Evolutionary conservation across 202 grass and related monocot species (phyloP), one percentile per base, ranked within the genome.

Genomic region (Setaria viridis): DNA sequence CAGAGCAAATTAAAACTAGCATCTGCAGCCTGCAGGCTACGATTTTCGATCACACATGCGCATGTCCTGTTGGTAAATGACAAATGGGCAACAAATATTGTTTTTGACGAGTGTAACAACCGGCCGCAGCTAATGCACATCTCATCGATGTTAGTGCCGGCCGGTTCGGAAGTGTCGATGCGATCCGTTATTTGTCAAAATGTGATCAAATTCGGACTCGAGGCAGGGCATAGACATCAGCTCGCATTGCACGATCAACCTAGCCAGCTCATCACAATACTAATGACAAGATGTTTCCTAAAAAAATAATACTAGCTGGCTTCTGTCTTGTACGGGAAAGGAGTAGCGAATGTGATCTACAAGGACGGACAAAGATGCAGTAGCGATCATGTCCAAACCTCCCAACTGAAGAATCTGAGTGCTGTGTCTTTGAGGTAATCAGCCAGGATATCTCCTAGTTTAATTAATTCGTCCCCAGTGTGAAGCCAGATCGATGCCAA

Each of bases 341-440:
- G 60, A 34, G 11, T 11, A 12, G 12, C 20, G 19, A 43, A 51
- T 59, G 79, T 19, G 45, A 9, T 77, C 68, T 60, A 21, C 54
- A 42, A 80, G 59, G 75, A 35, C 54, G 55, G 73, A 78, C 56
- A 46, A 29, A 71, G 57, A 57, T 70, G 65, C 78, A 70, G 57
- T 20, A 70, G 21, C 50, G 14, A 77, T 76, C 8, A 13, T 12
- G 32, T 81, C 60, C 21, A 72, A 56, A 54, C 9, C 39, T 64
- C 5, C 17, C 10, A 42, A 45, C 21, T 51, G 33, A 32, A 42
- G 76, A 59, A 85, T 85, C 76, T 50, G 30, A 80, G 49, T 73
- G 51, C 1, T 54, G n/a, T 41, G 42, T 60, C 82, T 51, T 51
- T 60, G 76, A 30, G 67, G 67, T 37, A 72, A 88, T 53, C 86